These are phyloP conservation scores for Citrus medica DNA, from an alignment of 345 rosid species.

Conservation along the genomic window DNA sequence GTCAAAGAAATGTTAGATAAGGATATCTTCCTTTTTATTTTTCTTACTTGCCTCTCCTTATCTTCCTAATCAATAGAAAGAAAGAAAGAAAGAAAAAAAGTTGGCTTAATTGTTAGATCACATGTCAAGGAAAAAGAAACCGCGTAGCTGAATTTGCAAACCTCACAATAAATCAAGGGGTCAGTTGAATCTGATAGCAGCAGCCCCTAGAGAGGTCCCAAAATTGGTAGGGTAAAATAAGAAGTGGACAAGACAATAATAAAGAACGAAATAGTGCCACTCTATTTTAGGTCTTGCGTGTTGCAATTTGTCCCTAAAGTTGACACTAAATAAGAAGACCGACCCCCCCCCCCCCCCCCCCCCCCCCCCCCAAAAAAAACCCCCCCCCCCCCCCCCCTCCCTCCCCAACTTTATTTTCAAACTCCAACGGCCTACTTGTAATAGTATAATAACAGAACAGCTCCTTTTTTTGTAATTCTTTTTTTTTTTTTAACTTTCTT, in stretches of 20 bases:
- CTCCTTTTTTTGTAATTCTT: neutral
- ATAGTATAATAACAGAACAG: neutral
- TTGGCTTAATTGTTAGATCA: no score
- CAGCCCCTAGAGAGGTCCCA: neutral
- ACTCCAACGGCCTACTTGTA: neutral
- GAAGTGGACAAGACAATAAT: neutral
- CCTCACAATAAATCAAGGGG: neutral
- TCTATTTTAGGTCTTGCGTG: conserved; percentile 5
- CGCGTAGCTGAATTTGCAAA: neutral
- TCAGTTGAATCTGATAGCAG: neutral
- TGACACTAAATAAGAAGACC: no score
- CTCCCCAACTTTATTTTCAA: neutral
- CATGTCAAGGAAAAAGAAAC: neutral
- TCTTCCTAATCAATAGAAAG: no score
- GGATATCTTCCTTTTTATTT: no score
- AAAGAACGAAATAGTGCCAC: neutral
- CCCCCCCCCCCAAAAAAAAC: no score
- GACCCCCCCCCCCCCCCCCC: no score
- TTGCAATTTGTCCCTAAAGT: conserved; percentile 8
- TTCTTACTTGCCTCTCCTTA: no score
- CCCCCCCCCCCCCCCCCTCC: no score
- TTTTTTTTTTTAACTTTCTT: neutral
- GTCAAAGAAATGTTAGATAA: no score
- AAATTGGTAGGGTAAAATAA: neutral
- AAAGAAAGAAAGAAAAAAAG: no score